phyloP scores from a whole-genome alignment of 164 flowering plant species.

The Akebia trifoliata region DNA sequence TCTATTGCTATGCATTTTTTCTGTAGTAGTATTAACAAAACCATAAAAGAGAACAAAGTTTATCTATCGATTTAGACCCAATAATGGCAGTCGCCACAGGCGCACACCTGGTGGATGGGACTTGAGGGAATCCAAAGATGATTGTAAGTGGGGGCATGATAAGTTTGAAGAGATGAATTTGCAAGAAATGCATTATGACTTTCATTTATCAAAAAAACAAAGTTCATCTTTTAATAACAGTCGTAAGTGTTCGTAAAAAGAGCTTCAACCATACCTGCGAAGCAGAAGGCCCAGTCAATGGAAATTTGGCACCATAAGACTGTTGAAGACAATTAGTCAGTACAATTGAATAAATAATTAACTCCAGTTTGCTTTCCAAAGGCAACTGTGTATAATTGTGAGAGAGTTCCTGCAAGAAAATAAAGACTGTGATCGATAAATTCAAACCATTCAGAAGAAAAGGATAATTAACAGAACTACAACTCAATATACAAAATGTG shows the following conservation, averaged over 20 bases:
- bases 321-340: slow-evolving; percentile 56
- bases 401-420: slow-evolving; percentile 54
- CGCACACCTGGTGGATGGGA: slow-evolving; percentile 74
- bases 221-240: neutral
- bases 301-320: slow-evolving; percentile 32
- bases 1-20: no score
- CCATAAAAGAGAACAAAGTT: no score
- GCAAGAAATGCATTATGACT: slow-evolving; percentile 56
- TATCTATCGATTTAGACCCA: slow-evolving; percentile 81
- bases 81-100: slow-evolving; percentile 71
- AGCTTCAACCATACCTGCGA: slow-evolving; percentile 41
- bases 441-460: neutral
- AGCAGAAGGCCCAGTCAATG: slow-evolving; percentile 31
- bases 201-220: no score
- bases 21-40: no score
- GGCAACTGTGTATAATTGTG: slow-evolving; percentile 48
- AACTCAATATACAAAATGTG: slow-evolving; percentile 6
- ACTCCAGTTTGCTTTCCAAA: slow-evolving; percentile 58
- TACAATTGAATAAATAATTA: slow-evolving; percentile 56
- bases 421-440: slow-evolving; percentile 4
- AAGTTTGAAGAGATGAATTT: slow-evolving; percentile 81
- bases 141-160: slow-evolving; percentile 97
- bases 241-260: neutral
- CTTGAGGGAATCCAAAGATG: slow-evolving; percentile 95
- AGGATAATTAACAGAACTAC: neutral